Evolutionary conservation across 345 rosid genomes (phyloP).

Genomic region (Corymbia maculata): DNA sequence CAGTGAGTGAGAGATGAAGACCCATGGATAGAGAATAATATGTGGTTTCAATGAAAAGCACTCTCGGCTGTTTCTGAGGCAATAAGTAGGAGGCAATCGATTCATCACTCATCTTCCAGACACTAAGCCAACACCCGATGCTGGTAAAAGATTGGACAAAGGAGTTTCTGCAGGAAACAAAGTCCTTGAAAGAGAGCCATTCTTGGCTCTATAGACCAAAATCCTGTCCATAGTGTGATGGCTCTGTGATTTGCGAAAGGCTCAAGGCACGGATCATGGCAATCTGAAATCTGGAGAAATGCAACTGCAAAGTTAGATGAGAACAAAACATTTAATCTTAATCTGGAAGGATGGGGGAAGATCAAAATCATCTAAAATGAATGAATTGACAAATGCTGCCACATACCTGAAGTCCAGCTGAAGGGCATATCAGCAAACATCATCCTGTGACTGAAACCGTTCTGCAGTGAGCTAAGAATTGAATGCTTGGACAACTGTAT

Average conservation of each 20-base stretch:
- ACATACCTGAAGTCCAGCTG: not conserved
- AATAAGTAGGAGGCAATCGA: not conserved
- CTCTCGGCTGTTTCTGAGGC: not conserved
- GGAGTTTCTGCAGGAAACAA: not conserved
- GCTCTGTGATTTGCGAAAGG: rapidly evolving
- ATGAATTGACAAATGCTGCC: not conserved
- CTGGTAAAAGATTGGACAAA: not conserved
- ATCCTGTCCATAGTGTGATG: not conserved
- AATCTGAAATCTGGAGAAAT: not conserved
- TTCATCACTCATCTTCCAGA: not conserved
- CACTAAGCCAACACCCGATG: not conserved
- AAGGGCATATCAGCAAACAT: not conserved
- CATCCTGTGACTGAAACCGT: not conserved
- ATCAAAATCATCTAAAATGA: not conserved
- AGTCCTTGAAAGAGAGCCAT: not conserved
- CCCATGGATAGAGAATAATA: not conserved
- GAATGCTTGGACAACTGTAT: not conserved
- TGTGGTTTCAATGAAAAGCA: not conserved
- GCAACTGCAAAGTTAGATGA: not conserved
- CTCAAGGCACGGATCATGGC: not conserved
- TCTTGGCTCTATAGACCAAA: not conserved
- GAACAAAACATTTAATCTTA: not conserved
- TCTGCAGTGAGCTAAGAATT: not conserved
- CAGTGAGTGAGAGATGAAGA: not conserved
- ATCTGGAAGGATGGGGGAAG: not conserved